A percentile compares a stretch with the other conserved stretches of the same genome.
These are phyloP conservation scores for Russula earlei DNA, from an alignment of 768 basidiomycete genomes.

Conservation along the genomic window DNA sequence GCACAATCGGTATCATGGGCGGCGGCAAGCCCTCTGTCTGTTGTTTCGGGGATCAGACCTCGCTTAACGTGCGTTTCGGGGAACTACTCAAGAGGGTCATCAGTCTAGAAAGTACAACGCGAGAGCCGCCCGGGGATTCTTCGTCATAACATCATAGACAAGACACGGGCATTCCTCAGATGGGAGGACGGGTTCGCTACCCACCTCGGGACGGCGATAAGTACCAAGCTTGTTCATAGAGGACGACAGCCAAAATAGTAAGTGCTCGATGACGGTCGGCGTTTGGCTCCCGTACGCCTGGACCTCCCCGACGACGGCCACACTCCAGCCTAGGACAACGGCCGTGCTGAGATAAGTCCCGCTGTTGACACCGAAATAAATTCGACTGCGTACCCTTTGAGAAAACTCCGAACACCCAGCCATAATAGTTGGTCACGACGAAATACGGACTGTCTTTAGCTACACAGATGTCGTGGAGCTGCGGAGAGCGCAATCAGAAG, in stretches of 20 bases:
- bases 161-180: conserved; percentile 14
- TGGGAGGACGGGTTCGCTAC: conserved; percentile 10
- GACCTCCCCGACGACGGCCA: conserved; percentile 5
- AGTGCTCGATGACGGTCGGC: conserved; percentile 13
- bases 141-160: conserved; percentile 17
- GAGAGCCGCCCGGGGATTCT: conserved; percentile 17
- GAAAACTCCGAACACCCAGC: conserved; percentile 23
- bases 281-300: not conserved
- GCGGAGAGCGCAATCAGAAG: not conserved
- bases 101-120: conserved; percentile 14
- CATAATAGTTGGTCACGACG: conserved; percentile 21
- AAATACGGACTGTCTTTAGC: conserved; percentile 19
- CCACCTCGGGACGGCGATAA: conserved; percentile 18
- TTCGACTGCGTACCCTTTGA: conserved; percentile 10
- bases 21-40: not conserved
- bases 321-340: conserved; percentile 11
- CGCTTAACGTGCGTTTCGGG: conserved; percentile 17
- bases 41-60: conserved; percentile 11
- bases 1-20: not conserved
- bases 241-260: conserved; percentile 18
- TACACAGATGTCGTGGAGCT: conserved; percentile 21
- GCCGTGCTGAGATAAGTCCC: not conserved
- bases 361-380: not conserved
- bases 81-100: conserved; percentile 17
- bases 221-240: conserved; percentile 15